phyloP scores from a whole-genome alignment of 495 filamentous ascomycete genomes.

The Neurospora discreta region DNA sequence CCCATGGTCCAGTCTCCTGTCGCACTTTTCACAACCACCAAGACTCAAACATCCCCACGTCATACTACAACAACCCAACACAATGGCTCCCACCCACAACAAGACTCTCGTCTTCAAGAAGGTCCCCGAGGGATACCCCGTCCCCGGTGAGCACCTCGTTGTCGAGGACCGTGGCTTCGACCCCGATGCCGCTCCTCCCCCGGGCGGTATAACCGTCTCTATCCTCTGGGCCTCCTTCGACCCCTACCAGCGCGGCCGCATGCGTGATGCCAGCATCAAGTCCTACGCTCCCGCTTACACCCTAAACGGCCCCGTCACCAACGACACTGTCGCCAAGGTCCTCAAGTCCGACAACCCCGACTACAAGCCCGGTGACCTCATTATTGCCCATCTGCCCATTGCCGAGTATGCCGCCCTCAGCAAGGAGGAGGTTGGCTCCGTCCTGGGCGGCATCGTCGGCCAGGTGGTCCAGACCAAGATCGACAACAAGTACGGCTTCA shows the following conservation, averaged over 20 bases:
- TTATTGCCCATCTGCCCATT: conserved; percentile 46
- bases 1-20: background rate
- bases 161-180: conserved; percentile 60
- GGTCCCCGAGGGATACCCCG: conserved; percentile 56
- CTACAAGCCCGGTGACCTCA: conserved; percentile 56
- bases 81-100: conserved; percentile 34
- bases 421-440: conserved; percentile 12
- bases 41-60: background rate
- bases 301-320: conserved; percentile 47
- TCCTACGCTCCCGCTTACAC: conserved; percentile 53
- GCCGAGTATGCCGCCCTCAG: conserved; percentile 50
- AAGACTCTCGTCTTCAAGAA: conserved; percentile 73
- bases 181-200: conserved; percentile 47
- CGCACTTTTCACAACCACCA: background rate
- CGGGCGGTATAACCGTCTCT: conserved; percentile 59
- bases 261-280: conserved; percentile 37
- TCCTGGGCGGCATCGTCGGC: background rate
- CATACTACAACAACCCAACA: conserved; percentile 8
- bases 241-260: conserved; percentile 74
- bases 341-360: conserved; percentile 50
- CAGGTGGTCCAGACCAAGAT: conserved; percentile 29
- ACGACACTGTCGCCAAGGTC: conserved; percentile 47
- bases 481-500: conserved; percentile 48
- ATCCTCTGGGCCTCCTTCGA: conserved; percentile 76
- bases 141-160: conserved; percentile 60